Evolutionary conservation across 495 filamentous ascomycete species (phyloP).

Genomic region (Penicillium simplicissimum): DNA sequence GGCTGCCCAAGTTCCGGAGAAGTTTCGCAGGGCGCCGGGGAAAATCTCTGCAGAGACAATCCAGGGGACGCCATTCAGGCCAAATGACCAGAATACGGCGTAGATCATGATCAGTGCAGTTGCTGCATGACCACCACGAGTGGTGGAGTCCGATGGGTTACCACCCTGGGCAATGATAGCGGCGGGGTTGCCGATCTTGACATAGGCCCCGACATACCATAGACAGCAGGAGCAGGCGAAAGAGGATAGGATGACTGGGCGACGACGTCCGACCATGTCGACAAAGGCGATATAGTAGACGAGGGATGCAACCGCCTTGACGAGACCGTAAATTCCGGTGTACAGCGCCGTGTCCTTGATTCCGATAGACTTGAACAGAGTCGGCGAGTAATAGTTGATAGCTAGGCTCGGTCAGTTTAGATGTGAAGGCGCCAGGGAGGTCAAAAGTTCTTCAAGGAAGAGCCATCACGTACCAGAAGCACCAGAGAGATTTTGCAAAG

Average conservation of each 20-base stretch:
- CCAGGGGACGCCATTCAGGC: slow-evolving; percentile 32
- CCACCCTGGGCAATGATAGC: slow-evolving; percentile 6
- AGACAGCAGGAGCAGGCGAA: slow-evolving; percentile 62
- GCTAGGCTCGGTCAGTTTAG: slow-evolving; percentile 25
- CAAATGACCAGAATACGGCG: slow-evolving; percentile 34
- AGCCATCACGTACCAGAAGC: slow-evolving; percentile 57
- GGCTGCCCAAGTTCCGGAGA: slow-evolving; percentile 26
- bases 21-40: slow-evolving; percentile 25
- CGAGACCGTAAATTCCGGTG: slow-evolving; percentile 43
- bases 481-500: slow-evolving; percentile 54
- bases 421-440: background rate
- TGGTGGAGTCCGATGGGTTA: slow-evolving; percentile 24
- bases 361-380: slow-evolving; percentile 53
- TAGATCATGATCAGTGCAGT: slow-evolving; percentile 44
- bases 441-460: background rate
- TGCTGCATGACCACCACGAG: slow-evolving; percentile 35
- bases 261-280: slow-evolving; percentile 61
- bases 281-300: slow-evolving; percentile 61
- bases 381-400: slow-evolving; percentile 56
- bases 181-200: slow-evolving; percentile 55
- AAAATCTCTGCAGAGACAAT: slow-evolving; percentile 35
- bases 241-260: slow-evolving; percentile 63
- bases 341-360: slow-evolving; percentile 34
- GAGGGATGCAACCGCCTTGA: slow-evolving; percentile 50
- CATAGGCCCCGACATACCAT: slow-evolving; percentile 62